Conservation (phyloP, 1,139 yeast species). For the Candida dubliniensis region DNA sequence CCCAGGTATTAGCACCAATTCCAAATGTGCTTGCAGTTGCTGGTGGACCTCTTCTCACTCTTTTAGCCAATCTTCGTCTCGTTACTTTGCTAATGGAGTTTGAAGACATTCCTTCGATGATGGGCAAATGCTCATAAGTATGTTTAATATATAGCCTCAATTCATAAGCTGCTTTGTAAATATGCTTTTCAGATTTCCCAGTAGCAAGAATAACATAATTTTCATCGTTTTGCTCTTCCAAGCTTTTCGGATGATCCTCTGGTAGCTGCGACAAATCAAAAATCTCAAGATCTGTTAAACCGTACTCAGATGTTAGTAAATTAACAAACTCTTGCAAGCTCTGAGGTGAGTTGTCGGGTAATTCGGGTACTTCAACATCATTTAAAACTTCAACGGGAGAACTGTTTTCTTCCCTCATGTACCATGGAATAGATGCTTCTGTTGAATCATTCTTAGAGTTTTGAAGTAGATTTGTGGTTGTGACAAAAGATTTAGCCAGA, state of each 20-base stretch:
- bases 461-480: background rate
- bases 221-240: constrained; percentile 29
- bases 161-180: constrained; percentile 68
- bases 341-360: constrained; percentile 60
- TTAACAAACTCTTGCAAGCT: constrained; percentile 46
- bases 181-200: constrained; percentile 77
- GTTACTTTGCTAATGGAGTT: constrained; percentile 56
- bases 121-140: constrained; percentile 39
- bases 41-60: constrained; percentile 54
- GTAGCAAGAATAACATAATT: constrained; percentile 66
- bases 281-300: constrained; percentile 58
- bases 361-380: constrained; percentile 34
- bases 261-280: constrained; percentile 48
- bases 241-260: constrained; percentile 41
- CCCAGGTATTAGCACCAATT: constrained; percentile 69
- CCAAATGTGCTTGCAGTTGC: constrained; percentile 62
- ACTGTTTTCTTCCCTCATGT: constrained; percentile 52
- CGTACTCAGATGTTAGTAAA: constrained; percentile 58
- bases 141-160: constrained; percentile 43
- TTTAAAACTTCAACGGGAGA: constrained; percentile 33
- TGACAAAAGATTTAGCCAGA: background rate
- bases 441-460: background rate
- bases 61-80: constrained; percentile 60
- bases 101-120: constrained; percentile 71
- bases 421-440: constrained; percentile 54